Base-by-base conservation (phyloP, 2,329 filamentous ascomycete species). In the Hypoxylon sp. region DNA sequence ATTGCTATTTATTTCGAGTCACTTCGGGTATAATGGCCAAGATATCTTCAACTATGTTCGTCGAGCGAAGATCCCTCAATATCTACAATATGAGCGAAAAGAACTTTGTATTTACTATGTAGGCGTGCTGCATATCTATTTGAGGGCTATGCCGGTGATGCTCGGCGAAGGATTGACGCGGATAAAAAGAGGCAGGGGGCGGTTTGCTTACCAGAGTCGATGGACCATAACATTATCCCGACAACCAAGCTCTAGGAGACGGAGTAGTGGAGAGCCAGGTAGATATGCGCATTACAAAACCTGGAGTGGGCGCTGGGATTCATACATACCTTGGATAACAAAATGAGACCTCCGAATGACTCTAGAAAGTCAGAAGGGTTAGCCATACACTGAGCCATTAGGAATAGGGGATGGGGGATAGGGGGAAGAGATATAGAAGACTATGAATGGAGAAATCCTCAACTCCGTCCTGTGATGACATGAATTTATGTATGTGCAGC, bases 401-500 rank as follows among this genome's bases (percentile, higher is more conserved):
- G n/a, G n/a, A 52, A 42, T n/a, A 16, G 36, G 36, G 36, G 22
- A 38, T 61, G 51, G 60, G 54, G 57, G 40, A 22, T 14, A 16
- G 52, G 59, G 49, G 38, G 42, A 40, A 61, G 49, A 67, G 50
- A 57, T 69, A 67, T 69, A 67, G 26, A 64, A 64, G 55, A 42
- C 63, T 67, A 64, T 61, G 38, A 56, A 62, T 33, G 48, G 48
- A 65, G 55, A 57, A 61, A 64, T 60, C 61, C 67, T 55, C 61
- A 61, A 61, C 67, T 63, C 64, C 64, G 20, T 55, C 64, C 64
- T 45, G 28, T 58, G 40, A 56, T 52, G 44, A 57, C 57, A 67
- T 67, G 61, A 67, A 65, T 67, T 67, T 49, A 67, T 58, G 48
- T 64, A 65, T 63, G 67, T 65, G 64, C 64, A 69, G 51, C 45